Conservation (phyloP, 768 basidiomycete genomes). For the Tylopilus felleus region DNA sequence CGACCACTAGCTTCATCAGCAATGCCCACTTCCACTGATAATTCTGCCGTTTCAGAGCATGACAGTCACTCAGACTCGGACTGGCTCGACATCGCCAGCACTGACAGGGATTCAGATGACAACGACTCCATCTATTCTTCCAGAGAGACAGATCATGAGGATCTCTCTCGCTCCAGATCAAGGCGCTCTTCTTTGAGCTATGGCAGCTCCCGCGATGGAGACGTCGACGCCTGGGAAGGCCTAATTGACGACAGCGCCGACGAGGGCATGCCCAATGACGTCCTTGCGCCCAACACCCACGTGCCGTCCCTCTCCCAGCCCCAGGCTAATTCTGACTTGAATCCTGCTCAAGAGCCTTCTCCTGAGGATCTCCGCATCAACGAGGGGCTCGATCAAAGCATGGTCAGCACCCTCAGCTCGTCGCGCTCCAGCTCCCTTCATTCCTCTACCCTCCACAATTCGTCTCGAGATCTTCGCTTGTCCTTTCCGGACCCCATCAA, state of each 20-base stretch:
- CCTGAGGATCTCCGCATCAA: conserved; percentile 67
- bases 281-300: conserved; percentile 22
- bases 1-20: conserved; percentile 21
- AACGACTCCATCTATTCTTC: conserved; percentile 61
- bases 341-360: conserved; percentile 33
- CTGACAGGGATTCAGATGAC: conserved; percentile 61
- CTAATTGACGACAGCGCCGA: conserved; percentile 62
- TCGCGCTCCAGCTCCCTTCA: conserved; percentile 65
- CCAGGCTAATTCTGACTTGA: conserved; percentile 26
- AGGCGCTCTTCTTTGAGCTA: conserved; percentile 67
- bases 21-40: conserved; percentile 36
- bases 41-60: conserved; percentile 53
- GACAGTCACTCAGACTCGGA: conserved; percentile 76
- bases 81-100: conserved; percentile 77
- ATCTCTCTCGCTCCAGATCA: conserved; percentile 51
- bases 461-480: conserved; percentile 70
- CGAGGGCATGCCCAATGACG: conserved; percentile 35
- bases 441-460: conserved; percentile 51
- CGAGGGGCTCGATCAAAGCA: conserved; percentile 77
- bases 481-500: conserved; percentile 84
- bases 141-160: conserved; percentile 59
- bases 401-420: conserved; percentile 73
- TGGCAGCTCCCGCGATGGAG: conserved; percentile 64
- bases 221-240: conserved; percentile 77
- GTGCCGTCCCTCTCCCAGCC: conserved; percentile 17